phyloP scores from a whole-genome alignment of 768 basidiomycete species.

The Lentinula sp. region DNA sequence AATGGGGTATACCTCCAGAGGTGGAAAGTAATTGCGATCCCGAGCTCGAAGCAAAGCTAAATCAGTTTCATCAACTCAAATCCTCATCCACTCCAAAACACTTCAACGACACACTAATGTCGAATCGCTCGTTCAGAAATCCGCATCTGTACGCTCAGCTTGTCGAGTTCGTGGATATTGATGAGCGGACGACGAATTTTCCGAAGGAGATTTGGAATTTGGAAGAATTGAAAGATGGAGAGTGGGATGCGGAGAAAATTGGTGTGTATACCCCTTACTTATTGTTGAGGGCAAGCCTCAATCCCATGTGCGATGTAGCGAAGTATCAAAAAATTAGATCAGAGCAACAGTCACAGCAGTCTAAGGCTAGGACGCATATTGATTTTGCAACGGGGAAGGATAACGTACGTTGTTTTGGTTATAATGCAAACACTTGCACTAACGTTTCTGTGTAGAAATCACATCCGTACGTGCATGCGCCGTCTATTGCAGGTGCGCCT shows the following conservation, averaged over 20 bases:
- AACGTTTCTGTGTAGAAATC: neutral
- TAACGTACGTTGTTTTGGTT: neutral
- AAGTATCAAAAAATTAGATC: slow-evolving; percentile 54
- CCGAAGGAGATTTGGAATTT: slow-evolving; percentile 72
- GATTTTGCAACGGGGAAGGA: slow-evolving; percentile 36
- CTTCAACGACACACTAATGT: slow-evolving; percentile 95
- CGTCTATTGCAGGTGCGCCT: neutral
- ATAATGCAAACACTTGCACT: too few relatives aligned
- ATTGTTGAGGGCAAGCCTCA: neutral
- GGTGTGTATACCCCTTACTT: slow-evolving; percentile 47
- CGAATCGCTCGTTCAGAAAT: slow-evolving; percentile 89
- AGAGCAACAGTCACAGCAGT: slow-evolving; percentile 43
- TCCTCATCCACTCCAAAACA: slow-evolving; percentile 54
- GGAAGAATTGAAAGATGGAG: slow-evolving; percentile 32
- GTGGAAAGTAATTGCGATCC: slow-evolving; percentile 57
- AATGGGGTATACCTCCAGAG: slow-evolving; percentile 76
- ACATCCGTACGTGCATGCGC: neutral
- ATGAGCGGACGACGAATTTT: slow-evolving; percentile 85
- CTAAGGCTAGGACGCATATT: slow-evolving; percentile 42
- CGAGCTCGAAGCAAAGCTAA: slow-evolving; percentile 64
- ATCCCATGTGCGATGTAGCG: slow-evolving; percentile 29
- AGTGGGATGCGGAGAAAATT: slow-evolving; percentile 72
- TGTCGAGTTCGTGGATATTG: slow-evolving; percentile 82
- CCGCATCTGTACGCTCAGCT: slow-evolving; percentile 94
- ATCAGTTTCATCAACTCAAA: slow-evolving; percentile 73